Evolutionary conservation across 75 land plant genomes (phyloP).

Genomic region (Pinus tabuliformis): DNA sequence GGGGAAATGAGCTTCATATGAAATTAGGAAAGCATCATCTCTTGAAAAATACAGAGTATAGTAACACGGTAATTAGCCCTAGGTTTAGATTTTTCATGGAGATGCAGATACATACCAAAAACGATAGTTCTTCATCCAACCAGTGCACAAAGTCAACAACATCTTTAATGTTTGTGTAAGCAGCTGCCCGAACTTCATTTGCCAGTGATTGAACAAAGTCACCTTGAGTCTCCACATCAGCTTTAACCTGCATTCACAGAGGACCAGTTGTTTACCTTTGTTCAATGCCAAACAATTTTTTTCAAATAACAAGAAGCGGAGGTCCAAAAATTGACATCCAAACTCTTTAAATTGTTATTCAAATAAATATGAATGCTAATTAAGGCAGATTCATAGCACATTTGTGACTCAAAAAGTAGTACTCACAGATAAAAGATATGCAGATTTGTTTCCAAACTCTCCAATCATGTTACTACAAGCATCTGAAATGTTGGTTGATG

Average conservation of each 20-base stretch:
- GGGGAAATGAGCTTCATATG: neutral
- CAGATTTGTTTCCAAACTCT: conserved; percentile 85
- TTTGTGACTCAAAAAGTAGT: neutral
- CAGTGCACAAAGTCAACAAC: conserved; percentile 92
- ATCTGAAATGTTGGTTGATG: conserved; percentile 36
- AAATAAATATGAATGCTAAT: neutral
- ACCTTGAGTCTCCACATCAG: conserved; percentile 99
- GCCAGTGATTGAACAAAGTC: conserved; percentile 95
- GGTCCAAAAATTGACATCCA: neutral
- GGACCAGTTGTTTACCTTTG: neutral
- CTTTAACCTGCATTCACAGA: conserved; percentile 77
- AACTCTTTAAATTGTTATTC: neutral
- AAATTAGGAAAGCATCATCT: neutral
- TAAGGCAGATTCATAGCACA: neutral
- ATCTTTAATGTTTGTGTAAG: conserved; percentile 73
- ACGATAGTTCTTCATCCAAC: conserved; percentile 99
- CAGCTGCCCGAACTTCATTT: conserved; percentile 82
- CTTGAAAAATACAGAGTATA: neutral
- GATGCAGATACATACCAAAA: conserved; percentile 58
- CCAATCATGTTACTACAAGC: conserved; percentile 92
- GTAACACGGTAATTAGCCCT: neutral
- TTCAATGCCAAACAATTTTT: neutral
- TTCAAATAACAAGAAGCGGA: neutral
- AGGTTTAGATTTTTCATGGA: neutral
- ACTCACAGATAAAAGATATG: conserved; percentile 89